Evolutionary conservation across 306 rosid species (phyloP), one percentile per base, ranked within the genome.

Genomic region (Crotalaria pallida): DNA sequence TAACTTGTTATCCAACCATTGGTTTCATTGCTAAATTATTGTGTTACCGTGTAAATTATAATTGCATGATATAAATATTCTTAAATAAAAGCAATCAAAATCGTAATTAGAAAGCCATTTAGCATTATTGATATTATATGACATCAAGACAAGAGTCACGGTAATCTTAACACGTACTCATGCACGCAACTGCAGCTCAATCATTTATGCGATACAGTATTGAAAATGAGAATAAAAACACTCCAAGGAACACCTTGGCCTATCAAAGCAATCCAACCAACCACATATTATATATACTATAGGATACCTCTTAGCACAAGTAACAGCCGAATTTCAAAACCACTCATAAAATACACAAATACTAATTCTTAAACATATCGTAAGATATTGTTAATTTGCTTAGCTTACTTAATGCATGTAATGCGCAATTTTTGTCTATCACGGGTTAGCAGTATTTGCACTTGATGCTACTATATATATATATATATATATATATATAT

Each of bases 121-220:
- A 0, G 43, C 77, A 75, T 77, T 62, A 82, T 85, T 82, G 75
- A 66, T 50, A 33, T 11, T n/a, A n/a, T n/a, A 27, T 70, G 75
- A 79, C 58, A 19, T 48, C 51, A 67, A 50, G 50, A 48, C n/a
- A n/a, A n/a, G n/a, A n/a, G n/a, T 72, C 29, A 58, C 41, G 23
- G 10, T 15, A 55, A 22, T 18, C 34, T 31, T 23, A 15, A 21
- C 12, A 10, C 29, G 48, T 3, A 24, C 9, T 44, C 64, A 84
- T 80, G 84, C n/a, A n/a, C 44, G 44, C 44, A 38, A 38, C 13
- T 38, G 13, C 79, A 73, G 69, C 60, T 38, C 52, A 64, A n/a
- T 6, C 34, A 44, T 40, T 44, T 23, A 34, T 19, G 50, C 10
- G 22, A 26, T 11, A 23, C 71, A 2, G 6, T 6, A 9, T 44